Evolutionary conservation across 2,329 filamentous ascomycete species (phyloP).

Genomic region (Cordyceps militaris): DNA sequence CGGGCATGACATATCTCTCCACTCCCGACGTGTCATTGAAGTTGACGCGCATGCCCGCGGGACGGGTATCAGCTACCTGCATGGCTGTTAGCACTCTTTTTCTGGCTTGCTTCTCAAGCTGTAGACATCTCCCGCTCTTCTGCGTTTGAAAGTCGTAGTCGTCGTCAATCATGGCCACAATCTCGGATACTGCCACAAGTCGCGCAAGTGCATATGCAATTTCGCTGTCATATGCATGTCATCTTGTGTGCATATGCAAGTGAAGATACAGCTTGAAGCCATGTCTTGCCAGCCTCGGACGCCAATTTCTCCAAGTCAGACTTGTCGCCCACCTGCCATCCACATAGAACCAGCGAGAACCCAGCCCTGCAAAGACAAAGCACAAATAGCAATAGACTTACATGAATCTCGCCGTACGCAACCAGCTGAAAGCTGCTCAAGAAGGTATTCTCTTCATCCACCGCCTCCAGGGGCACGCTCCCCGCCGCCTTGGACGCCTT

Average conservation of each 20-base stretch:
- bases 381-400: constrained; percentile 38
- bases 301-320: neutral
- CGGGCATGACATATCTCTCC: constrained; percentile 85
- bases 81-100: constrained; percentile 12
- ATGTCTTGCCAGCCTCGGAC: neutral
- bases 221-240: too few species aligned
- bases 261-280: neutral
- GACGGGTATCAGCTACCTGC: constrained; percentile 75
- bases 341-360: neutral
- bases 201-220: neutral
- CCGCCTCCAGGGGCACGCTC: constrained; percentile 57
- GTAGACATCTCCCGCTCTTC: neutral
- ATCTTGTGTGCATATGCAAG: too few species aligned
- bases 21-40: constrained; percentile 75
- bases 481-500: constrained; percentile 53
- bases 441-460: constrained; percentile 63
- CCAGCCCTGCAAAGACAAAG: neutral
- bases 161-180: neutral
- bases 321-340: neutral
- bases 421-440: constrained; percentile 60
- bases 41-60: constrained; percentile 66
- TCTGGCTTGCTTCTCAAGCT: neutral
- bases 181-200: neutral
- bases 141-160: neutral
- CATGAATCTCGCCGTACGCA: constrained; percentile 72